Percentiles rank a stretch among this genome's conserved stretches.
Evolutionary conservation across 2,329 filamentous ascomycete genomes (phyloP).

Genomic region (Sporothrix schenckii): DNA sequence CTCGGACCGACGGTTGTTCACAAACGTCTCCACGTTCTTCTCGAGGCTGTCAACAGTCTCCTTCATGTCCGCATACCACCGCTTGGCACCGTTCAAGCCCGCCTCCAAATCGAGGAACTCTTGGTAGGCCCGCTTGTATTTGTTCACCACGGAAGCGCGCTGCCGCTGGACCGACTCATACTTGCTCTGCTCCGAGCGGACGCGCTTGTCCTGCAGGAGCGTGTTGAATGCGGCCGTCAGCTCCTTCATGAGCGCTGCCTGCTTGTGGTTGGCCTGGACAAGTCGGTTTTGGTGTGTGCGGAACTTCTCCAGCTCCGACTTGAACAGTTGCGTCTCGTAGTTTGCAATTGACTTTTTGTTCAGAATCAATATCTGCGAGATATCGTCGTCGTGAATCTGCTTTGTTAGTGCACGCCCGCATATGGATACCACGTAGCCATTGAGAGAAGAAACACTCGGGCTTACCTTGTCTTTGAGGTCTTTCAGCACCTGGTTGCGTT

Average conservation of each 20-base stretch:
- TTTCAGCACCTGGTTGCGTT: constrained; percentile 88
- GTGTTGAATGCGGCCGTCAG: constrained; percentile 84
- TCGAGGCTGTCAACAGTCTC: constrained; percentile 89
- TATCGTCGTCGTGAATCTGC: constrained; percentile 93
- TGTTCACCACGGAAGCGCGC: constrained; percentile 75
- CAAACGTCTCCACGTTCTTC: constrained; percentile 96
- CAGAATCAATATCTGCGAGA: constrained; percentile 92
- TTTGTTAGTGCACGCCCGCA: neutral
- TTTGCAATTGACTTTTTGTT: constrained; percentile 97
- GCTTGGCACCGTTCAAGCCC: constrained; percentile 82
- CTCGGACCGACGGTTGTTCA: constrained; percentile 90
- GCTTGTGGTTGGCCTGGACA: constrained; percentile 92
- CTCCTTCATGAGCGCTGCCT: constrained; percentile 91
- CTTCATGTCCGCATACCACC: constrained; percentile 94
- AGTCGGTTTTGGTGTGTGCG: constrained; percentile 88
- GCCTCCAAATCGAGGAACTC: constrained; percentile 88
- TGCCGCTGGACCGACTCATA: constrained; percentile 88
- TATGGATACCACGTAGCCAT: neutral
- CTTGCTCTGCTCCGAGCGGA: constrained; percentile 90
- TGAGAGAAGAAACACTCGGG: neutral
- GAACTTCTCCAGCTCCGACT: constrained; percentile 97
- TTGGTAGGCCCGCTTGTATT: constrained; percentile 89
- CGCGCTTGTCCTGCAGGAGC: constrained; percentile 89
- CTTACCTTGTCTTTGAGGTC: constrained; percentile 95
- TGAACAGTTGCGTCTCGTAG: constrained; percentile 89